Evolutionary conservation across 257 asterid genomes (phyloP).

Genomic region (Plectranthus barbatus): DNA sequence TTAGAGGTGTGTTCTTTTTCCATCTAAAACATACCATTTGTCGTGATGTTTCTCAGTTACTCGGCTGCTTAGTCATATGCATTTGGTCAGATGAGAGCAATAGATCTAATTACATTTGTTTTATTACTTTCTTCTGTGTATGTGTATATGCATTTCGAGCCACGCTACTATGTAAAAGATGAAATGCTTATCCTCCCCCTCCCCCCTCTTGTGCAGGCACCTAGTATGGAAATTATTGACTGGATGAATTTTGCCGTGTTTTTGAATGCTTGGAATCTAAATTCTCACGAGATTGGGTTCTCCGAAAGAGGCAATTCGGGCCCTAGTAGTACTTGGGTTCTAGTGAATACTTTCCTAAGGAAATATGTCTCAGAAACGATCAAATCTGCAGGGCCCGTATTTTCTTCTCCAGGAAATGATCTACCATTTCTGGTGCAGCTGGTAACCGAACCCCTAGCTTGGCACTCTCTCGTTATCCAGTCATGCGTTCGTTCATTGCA

Average conservation of each 20-base stretch:
- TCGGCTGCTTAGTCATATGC: conserved; percentile 2
- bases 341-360: conserved; percentile 54
- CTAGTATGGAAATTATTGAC: conserved; percentile 40
- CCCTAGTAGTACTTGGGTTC: conserved; percentile 50
- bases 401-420: conserved; percentile 62
- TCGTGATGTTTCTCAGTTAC: background rate
- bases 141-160: no score
- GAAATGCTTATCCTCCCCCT: no score
- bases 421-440: conserved; percentile 61
- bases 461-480: conserved; percentile 75
- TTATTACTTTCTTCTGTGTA: background rate
- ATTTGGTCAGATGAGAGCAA: background rate
- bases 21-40: background rate
- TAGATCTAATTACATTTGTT: background rate
- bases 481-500: conserved; percentile 50
- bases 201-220: conserved; percentile 34
- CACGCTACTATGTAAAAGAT: no score
- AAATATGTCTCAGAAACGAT: conserved; percentile 47
- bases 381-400: conserved; percentile 37
- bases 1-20: conserved; percentile 47
- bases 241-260: conserved; percentile 82
- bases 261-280: conserved; percentile 81
- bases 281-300: conserved; percentile 41
- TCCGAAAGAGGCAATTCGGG: background rate
- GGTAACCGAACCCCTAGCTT: conserved; percentile 79